A percentile compares a stretch with the other conserved stretches of the same genome.
These are phyloP conservation scores for Amborella trichopoda DNA, from an alignment of 164 flowering plant genomes.

Conservation along the genomic window DNA sequence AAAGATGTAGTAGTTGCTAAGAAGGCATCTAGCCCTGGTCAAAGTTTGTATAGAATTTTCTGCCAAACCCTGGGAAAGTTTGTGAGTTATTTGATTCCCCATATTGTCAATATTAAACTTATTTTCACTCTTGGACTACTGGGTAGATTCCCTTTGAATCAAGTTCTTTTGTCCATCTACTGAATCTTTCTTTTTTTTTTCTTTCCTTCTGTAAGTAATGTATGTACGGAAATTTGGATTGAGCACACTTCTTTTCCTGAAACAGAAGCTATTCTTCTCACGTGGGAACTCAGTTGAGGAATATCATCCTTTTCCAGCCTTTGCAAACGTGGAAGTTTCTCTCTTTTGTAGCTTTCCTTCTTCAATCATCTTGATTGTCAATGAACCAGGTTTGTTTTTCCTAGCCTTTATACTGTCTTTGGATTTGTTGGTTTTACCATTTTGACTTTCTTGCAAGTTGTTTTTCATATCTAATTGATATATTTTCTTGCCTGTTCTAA, in stretches of 20 bases:
- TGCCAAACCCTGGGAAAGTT: conserved; percentile 50
- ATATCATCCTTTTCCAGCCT: conserved; percentile 62
- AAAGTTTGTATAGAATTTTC: conserved; percentile 30
- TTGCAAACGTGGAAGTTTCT: conserved; percentile 41
- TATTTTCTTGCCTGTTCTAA: conserved; percentile 14
- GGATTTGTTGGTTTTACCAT: too few relatives aligned
- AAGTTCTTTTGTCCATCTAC: too few relatives aligned
- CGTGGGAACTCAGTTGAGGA: conserved; percentile 84
- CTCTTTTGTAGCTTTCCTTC: conserved; percentile 61
- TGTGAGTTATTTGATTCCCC: conserved; percentile 41
- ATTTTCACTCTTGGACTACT: too few relatives aligned
- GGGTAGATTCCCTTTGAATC: too few relatives aligned
- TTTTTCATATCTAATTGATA: neutral
- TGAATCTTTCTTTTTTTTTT: too few relatives aligned
- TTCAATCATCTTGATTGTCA: conserved; percentile 59
- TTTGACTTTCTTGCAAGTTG: neutral
- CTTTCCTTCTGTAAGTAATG: too few relatives aligned
- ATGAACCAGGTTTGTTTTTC: conserved; percentile 77
- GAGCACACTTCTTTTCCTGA: too few relatives aligned
- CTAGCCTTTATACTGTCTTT: too few relatives aligned
- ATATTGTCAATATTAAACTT: too few relatives aligned
- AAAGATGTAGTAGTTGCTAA: conserved; percentile 32
- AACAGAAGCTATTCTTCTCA: conserved; percentile 59
- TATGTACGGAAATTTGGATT: too few relatives aligned
- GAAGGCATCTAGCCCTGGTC: conserved; percentile 13